These are phyloP conservation scores for Penicillium rolfsii DNA, from an alignment of 2,329 filamentous ascomycete genomes.

Conservation along the genomic window DNA sequence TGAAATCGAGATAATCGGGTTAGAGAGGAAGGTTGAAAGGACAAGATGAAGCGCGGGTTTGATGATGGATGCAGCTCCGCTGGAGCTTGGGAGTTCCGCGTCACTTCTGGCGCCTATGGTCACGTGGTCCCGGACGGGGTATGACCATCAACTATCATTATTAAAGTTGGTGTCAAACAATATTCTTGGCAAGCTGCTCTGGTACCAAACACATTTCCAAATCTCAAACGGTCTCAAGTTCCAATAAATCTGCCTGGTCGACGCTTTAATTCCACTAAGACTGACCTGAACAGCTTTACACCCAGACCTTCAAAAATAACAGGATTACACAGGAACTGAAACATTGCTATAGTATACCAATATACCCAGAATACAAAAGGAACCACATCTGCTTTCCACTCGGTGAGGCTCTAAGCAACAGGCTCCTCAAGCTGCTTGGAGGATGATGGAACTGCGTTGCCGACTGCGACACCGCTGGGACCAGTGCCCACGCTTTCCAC, in stretches of 20 bases:
- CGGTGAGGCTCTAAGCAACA: neutral
- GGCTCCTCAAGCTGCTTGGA: slow-evolving; percentile 25
- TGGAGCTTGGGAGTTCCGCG: slow-evolving; percentile 38
- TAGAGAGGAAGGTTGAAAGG: slow-evolving; percentile 15
- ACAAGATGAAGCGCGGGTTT: slow-evolving; percentile 21
- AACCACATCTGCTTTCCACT: neutral
- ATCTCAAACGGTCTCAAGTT: slow-evolving; percentile 15
- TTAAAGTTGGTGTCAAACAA: neutral
- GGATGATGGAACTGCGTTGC: slow-evolving; percentile 18
- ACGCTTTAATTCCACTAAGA: neutral
- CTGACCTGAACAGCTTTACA: neutral
- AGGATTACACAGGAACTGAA: slow-evolving; percentile 15
- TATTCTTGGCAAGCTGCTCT: neutral
- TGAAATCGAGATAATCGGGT: slow-evolving; percentile 7
- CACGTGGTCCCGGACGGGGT: slow-evolving; percentile 28
- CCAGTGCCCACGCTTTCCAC: slow-evolving; percentile 13
- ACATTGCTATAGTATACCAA: slow-evolving; percentile 19
- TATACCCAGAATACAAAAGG: slow-evolving; percentile 5
- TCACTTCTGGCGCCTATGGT: slow-evolving; percentile 40
- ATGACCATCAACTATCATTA: neutral
- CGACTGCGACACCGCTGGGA: slow-evolving; percentile 11
- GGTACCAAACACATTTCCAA: slow-evolving; percentile 7
- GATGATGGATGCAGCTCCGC: slow-evolving; percentile 31
- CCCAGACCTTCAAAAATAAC: slow-evolving; percentile 6
- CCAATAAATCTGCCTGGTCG: neutral